Conservation (phyloP, 345 rosid genomes). For the Rhizophora mangle region DNA sequence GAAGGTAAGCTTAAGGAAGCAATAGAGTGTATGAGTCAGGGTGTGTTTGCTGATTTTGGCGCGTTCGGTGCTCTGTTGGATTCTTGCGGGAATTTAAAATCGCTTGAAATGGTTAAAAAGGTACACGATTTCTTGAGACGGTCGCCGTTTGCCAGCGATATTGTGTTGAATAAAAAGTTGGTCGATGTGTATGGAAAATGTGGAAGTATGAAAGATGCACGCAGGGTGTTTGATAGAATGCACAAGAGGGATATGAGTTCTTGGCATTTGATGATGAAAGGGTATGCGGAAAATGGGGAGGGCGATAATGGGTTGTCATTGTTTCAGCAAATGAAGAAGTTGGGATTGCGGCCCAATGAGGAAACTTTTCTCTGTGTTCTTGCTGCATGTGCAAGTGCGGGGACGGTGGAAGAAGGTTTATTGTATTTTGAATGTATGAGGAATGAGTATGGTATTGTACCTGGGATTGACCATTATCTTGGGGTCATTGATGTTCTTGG, state of each 20-base stretch:
- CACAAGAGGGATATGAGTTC: slow-evolving; percentile 32
- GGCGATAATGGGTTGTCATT: slow-evolving; percentile 41
- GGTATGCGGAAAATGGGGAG: slow-evolving; percentile 40
- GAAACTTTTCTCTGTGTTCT: slow-evolving; percentile 38
- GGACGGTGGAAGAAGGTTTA: slow-evolving; percentile 35
- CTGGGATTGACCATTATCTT: slow-evolving; percentile 39
- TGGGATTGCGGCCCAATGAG: slow-evolving; percentile 22
- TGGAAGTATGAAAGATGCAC: slow-evolving; percentile 40
- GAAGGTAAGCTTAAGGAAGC: slow-evolving; percentile 51
- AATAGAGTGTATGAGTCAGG: slow-evolving; percentile 28
- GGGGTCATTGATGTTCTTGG: slow-evolving; percentile 42
- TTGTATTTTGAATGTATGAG: slow-evolving; percentile 40
- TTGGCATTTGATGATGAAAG: slow-evolving; percentile 46
- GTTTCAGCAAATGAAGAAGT: slow-evolving; percentile 44
- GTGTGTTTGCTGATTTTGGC: slow-evolving; percentile 32
- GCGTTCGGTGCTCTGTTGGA: slow-evolving; percentile 39
- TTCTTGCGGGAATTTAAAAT: slow-evolving; percentile 31
- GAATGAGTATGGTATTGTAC: slow-evolving; percentile 34
- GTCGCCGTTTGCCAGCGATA: slow-evolving; percentile 29
- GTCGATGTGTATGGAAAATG: slow-evolving; percentile 33
- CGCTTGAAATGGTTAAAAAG: slow-evolving; percentile 36
- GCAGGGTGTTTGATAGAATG: slow-evolving; percentile 56
- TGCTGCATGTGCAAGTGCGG: slow-evolving; percentile 43
- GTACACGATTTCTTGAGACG: slow-evolving; percentile 36
- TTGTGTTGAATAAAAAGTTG: slow-evolving; percentile 32